Evolutionary conservation across 805 yeast species (phyloP), one percentile per base, ranked within the genome.

Genomic region (Lachancea thermotolerans): DNA sequence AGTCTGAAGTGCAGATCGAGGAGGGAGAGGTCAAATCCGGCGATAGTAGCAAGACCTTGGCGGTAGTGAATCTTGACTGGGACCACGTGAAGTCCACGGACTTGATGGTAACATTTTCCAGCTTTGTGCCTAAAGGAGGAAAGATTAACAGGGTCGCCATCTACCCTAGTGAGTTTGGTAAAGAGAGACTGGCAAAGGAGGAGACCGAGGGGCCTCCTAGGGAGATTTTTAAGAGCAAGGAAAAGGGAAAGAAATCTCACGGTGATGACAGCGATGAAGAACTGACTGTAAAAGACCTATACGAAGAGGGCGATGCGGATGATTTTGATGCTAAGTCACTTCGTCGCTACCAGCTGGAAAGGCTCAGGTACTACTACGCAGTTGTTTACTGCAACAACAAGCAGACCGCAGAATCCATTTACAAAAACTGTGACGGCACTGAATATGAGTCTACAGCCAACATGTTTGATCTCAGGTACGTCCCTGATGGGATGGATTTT

Each of bases 1-100:
- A 76, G 44, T 70, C 77, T 2, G 85, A 77, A 16, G 65, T 75
- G 18, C 85, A 80, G 51, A 54, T 72, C 10, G 85, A 77, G 53
- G 73, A 71, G 27, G 69, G 68, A 9, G 74, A 77, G 43, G 85
- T 93, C n/a, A 89, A 85, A 40, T 82, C 80, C 41, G 95, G 96
- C 38, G 96, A 91, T 2, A 95, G 96, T 28, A 73, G 95, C 1
- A 70, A 69, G 30, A 71, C 85, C 5, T 72, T 93, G 58, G 99
- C 99, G 0, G 96, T 83, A 1, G 98, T 93, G 28, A 93, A 93
- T 59, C 71, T 93, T 76, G 99, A 93, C 61, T 93, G 99, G 99
- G 99, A 93, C 56, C 85, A 93, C 58, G 74, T 93, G n/a, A 76
- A 79, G 38, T 85, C 98, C 0, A 78, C 78, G 3, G 98, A 93